phyloP scores from a whole-genome alignment of 495 filamentous ascomycete species.

The Letharia lupina region DNA sequence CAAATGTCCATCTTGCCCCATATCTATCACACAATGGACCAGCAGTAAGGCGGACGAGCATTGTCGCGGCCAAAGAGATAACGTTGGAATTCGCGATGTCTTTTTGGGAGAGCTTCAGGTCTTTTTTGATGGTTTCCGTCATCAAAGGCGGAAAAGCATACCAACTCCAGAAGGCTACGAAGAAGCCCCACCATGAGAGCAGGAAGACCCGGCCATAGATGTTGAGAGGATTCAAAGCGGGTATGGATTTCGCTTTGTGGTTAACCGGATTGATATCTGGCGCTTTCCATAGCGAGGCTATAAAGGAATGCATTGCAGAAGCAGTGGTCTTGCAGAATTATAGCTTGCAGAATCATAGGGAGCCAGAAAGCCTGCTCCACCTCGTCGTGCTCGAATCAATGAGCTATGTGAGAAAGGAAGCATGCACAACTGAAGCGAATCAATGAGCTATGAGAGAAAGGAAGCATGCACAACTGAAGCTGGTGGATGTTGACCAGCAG shows the following conservation, averaged over 20 bases:
- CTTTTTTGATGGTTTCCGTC: constrained; percentile 65
- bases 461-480: background rate
- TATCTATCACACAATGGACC: constrained; percentile 79
- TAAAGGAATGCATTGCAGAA: background rate
- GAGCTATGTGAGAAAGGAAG: background rate
- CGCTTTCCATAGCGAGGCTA: constrained; percentile 22
- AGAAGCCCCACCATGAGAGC: constrained; percentile 90
- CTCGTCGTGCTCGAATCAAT: background rate
- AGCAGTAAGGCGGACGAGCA: constrained; percentile 68
- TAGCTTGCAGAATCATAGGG: background rate
- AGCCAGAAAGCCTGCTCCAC: background rate
- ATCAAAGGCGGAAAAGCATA: constrained; percentile 72
- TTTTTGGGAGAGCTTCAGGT: constrained; percentile 58
- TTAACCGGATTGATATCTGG: constrained; percentile 61
- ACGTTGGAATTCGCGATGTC: constrained; percentile 89
- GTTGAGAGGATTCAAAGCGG: constrained; percentile 70
- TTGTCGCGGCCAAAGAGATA: constrained; percentile 69
- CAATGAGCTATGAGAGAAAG: background rate
- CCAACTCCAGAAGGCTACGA: constrained; percentile 91
- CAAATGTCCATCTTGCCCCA: constrained; percentile 74
- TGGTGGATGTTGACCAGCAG: too few species aligned
- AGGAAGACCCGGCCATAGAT: constrained; percentile 82
- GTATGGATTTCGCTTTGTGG: constrained; percentile 73
- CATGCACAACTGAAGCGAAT: too few species aligned
- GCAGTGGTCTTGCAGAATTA: background rate